A percentile compares a stretch with the other conserved stretches of the same genome.
These are phyloP conservation scores for Plasmodium fragile DNA, from an alignment of 169 alveolate species.

Conservation along the genomic window DNA sequence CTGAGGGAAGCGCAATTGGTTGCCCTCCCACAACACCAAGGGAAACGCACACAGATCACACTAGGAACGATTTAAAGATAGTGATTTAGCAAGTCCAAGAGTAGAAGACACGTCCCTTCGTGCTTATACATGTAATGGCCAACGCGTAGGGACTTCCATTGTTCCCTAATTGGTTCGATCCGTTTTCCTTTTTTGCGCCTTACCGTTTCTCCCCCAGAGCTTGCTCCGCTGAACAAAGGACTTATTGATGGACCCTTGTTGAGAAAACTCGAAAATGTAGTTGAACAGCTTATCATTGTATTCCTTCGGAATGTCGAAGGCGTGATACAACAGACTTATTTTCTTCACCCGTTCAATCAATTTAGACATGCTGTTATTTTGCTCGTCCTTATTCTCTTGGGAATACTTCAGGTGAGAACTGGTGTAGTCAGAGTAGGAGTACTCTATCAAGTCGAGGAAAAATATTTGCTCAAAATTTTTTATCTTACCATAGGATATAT, in stretches of 20 bases:
- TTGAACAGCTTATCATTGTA: conserved; percentile 56
- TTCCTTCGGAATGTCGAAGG: conserved; percentile 40
- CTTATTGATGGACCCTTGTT: neutral
- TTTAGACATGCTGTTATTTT: neutral
- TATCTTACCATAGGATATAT: conserved; percentile 44
- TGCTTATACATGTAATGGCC: neutral
- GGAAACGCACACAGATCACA: neutral
- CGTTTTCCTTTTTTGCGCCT: neutral
- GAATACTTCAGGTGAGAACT: conserved; percentile 17
- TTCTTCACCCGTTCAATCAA: conserved; percentile 28
- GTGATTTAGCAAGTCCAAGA: neutral
- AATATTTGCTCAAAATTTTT: conserved; percentile 44
- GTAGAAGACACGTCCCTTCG: neutral
- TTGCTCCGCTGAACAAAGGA: conserved; percentile 37
- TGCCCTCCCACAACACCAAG: neutral
- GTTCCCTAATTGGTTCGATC: neutral
- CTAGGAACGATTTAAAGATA: no score
- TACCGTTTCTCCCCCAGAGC: conserved; percentile 52
- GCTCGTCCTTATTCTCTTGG: neutral
- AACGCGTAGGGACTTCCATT: neutral
- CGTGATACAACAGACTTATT: conserved; percentile 35
- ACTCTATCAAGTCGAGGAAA: conserved; percentile 50
- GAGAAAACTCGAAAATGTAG: conserved; percentile 17
- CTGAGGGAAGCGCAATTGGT: no score
- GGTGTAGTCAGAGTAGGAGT: conserved; percentile 38